Percentiles rank a stretch among this genome's conserved stretches.
phyloP scores from a whole-genome alignment of 2,329 filamentous ascomycete genomes.

The Colletotrichum sp. region DNA sequence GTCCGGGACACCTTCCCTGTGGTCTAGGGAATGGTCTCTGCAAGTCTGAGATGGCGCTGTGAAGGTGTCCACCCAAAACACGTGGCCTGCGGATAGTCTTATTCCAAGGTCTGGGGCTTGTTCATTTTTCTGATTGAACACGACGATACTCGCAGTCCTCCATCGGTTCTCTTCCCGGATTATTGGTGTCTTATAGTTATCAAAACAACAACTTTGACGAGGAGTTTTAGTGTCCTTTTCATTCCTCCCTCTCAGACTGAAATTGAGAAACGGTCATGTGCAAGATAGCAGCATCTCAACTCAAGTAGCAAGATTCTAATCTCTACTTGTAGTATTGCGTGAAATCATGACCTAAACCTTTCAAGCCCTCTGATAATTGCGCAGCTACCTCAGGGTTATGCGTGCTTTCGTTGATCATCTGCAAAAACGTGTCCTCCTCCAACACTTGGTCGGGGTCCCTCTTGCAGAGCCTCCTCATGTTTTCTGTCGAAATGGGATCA shows the following conservation, averaged over 20 bases:
- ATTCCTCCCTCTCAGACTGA: background rate
- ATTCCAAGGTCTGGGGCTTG: background rate
- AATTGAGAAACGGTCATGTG: fast-evolving
- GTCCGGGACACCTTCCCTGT: too few relatives aligned
- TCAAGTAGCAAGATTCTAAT: background rate
- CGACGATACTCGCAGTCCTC: background rate
- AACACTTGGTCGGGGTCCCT: background rate
- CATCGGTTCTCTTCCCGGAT: background rate
- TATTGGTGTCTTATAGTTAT: background rate
- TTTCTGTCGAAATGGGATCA: background rate
- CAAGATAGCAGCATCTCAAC: fast-evolving
- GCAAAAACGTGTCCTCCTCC: background rate
- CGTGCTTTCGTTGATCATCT: background rate
- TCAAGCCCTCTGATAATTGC: background rate
- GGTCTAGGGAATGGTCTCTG: too few relatives aligned
- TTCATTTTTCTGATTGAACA: background rate
- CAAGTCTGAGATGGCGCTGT: too few relatives aligned
- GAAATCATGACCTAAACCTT: background rate
- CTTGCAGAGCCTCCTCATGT: background rate
- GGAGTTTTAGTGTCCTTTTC: background rate
- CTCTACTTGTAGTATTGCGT: background rate
- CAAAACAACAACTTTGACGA: fast-evolving
- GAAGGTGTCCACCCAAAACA: background rate
- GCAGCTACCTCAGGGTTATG: background rate
- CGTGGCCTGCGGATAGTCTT: background rate